A percentile compares a stretch with the other conserved stretches of the same genome.
phyloP scores from a whole-genome alignment of 371 early-diverging fungal species.

The Dichotomocladium elegans region DNA sequence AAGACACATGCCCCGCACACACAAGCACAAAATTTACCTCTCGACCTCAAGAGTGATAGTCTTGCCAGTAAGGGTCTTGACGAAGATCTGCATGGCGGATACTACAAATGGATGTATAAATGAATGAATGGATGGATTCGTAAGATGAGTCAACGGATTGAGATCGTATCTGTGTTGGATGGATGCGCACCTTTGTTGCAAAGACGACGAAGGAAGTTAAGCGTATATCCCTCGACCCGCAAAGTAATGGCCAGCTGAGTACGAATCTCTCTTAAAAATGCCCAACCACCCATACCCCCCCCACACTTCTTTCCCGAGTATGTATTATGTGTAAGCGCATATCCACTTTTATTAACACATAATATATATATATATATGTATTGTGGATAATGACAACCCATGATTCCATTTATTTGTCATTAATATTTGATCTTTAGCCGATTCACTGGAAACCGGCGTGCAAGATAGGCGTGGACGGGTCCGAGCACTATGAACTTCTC shows the following conservation, averaged over 20 bases:
- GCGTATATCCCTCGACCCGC: too few species aligned
- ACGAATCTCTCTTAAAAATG: too few species aligned
- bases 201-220: neutral
- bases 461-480: conserved; percentile 28
- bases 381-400: too few species aligned
- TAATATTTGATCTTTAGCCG: conserved; percentile 3
- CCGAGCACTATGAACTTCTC: conserved; percentile 50
- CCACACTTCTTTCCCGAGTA: too few species aligned
- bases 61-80: conserved; percentile 89
- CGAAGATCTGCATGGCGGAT: conserved; percentile 71
- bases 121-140: conserved; percentile 8
- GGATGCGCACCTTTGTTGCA: conserved; percentile 4
- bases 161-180: conserved; percentile 10
- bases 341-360: too few species aligned
- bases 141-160: conserved; percentile 10
- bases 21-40: conserved; percentile 71
- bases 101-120: neutral
- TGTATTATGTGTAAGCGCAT: too few species aligned
- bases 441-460: conserved; percentile 7
- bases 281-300: too few species aligned
- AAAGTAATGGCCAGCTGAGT: too few species aligned
- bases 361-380: too few species aligned
- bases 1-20: conserved; percentile 12
- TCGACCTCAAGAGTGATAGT: conserved; percentile 96
- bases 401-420: too few species aligned